Conservation (phyloP, 192 early-diverging fungal species). For the Radiomyces spectabilis region DNA sequence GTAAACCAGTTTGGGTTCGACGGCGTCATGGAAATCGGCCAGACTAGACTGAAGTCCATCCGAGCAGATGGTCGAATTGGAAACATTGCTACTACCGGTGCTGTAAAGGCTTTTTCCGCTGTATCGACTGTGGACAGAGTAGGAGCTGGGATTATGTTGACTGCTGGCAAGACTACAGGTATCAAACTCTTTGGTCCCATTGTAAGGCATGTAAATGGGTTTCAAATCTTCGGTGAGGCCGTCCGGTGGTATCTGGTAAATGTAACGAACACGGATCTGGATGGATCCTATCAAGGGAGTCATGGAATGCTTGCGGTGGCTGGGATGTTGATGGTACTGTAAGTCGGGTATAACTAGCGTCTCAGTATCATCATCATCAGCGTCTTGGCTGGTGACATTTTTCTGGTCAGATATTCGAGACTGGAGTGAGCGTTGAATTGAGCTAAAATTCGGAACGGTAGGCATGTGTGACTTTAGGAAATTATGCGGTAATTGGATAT, state of each 20-base stretch:
- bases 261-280: slow-evolving; percentile 24
- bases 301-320: slow-evolving; percentile 22
- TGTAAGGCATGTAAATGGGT: slow-evolving; percentile 15
- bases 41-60: not conserved
- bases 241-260: slow-evolving; percentile 23
- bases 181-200: not conserved
- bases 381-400: not conserved
- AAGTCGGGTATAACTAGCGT: not conserved
- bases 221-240: not conserved
- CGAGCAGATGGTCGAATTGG: not conserved
- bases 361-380: not conserved
- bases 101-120: not conserved
- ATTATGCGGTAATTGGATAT: slow-evolving; percentile 24
- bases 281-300: slow-evolving; percentile 24
- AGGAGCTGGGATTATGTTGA: not conserved
- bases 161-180: slow-evolving; percentile 2
- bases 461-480: slow-evolving; percentile 25
- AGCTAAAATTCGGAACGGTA: slow-evolving; percentile 8
- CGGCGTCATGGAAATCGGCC: slow-evolving; percentile 2
- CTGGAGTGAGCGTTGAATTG: no score
- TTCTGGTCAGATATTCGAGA: not conserved
- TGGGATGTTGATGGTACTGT: slow-evolving; percentile 10
- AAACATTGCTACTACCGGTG: not conserved
- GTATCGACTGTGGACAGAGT: not conserved
- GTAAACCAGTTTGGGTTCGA: slow-evolving; percentile 6